Evolutionary conservation across 495 filamentous ascomycete species (phyloP), one percentile per base, ranked within the genome.

Genomic region (Penicillium chermesinum): DNA sequence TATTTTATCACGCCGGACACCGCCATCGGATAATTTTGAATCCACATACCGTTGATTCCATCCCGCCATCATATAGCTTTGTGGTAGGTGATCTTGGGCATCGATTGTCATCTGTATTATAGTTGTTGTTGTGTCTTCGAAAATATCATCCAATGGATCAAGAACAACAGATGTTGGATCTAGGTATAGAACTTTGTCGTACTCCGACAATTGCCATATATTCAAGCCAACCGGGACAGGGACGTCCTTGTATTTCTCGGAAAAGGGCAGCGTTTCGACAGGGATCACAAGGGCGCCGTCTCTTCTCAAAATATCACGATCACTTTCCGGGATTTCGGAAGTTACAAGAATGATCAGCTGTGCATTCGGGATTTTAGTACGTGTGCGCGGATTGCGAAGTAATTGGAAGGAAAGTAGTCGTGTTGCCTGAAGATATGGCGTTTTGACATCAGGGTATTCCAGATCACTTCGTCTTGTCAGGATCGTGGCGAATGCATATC

Each of bases 361-460:
- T 38, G 66, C 58, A 18, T 41, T 36, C 8, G 22, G 27, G 12
- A 51, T 51, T 13, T 55, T 55, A 7, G 52, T 64, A 38, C 59
- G 57, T 7, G 69, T 67, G n/a, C 54, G 48, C 3, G 60, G 54
- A 44, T 61, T 63, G 44, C 75, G 71, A 3, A 74, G 57, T 22
- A 78, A 61, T 53, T 76, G 72, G 54, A 74, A 75, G 34, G 64
- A 59, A 13, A 76, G 56, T 12, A 72, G 50, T 12, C 72, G 64
- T 4, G 69, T 61, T 10, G 62, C 62, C 46, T 56, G 50, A 45
- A 67, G 69, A 55, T 77, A 76, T 16, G 49, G 49, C 7, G 19
- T 21, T 19, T 41, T 9, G 21, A 42, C 38, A 40, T 40, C 13
- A 17, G 38, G 9, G 38, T 18, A 30, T 5, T 30, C 25, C 25